These are phyloP conservation scores for Podospora comata DNA, from an alignment of 495 filamentous ascomycete genomes.

Conservation along the genomic window DNA sequence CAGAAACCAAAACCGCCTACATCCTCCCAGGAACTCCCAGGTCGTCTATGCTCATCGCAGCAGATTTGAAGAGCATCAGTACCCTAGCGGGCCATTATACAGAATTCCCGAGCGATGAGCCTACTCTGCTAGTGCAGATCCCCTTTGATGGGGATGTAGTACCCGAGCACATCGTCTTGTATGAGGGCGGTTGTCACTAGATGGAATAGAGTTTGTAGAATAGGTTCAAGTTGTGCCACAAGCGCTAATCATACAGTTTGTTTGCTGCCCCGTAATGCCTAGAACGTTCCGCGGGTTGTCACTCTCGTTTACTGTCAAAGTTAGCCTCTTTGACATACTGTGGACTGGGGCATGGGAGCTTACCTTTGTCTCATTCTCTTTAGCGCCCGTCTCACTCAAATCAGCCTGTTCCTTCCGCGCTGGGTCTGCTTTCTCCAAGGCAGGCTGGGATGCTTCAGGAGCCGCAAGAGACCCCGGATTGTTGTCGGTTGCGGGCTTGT, in stretches of 20 bases:
- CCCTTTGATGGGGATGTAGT: constrained; percentile 26
- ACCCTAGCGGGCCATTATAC: constrained; percentile 30
- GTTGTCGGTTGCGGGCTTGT: neutral
- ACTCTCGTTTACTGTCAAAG: neutral
- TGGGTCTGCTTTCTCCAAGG: constrained; percentile 6
- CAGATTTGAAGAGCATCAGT: constrained; percentile 28
- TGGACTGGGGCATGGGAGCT: too few species aligned
- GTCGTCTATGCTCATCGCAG: constrained; percentile 30
- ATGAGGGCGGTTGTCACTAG: constrained; percentile 25
- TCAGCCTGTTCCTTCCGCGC: constrained; percentile 7
- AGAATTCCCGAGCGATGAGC: constrained; percentile 33
- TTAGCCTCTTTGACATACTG: neutral
- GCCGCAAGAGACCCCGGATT: constrained; percentile 8
- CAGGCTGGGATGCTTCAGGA: neutral
- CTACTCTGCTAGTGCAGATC: constrained; percentile 30
- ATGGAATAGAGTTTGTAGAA: neutral
- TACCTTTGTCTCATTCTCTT: neutral
- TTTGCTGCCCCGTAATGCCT: neutral
- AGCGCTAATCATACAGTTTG: neutral
- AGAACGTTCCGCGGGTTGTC: neutral
- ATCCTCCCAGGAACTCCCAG: constrained; percentile 27
- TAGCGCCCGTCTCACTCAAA: neutral
- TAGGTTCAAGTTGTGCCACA: neutral
- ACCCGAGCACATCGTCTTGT: constrained; percentile 23
- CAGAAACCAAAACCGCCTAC: constrained; percentile 25